These are phyloP conservation scores for Kingdonia uniflora DNA, from an alignment of 164 flowering plant genomes.

Conservation along the genomic window DNA sequence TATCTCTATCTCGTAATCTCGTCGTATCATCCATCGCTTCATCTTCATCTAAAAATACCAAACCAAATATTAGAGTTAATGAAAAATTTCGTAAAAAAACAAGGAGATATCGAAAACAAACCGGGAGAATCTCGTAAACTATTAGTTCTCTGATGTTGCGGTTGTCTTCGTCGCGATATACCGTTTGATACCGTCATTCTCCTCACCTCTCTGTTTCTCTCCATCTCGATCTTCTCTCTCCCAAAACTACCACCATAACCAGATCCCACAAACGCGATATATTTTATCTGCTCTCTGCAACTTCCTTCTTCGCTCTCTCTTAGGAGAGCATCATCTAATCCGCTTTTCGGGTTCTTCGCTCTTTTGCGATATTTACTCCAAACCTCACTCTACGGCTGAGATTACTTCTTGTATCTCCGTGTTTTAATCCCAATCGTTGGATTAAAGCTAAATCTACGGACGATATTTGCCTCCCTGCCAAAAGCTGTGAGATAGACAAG, in stretches of 20 bases:
- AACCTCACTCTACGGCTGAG: slow-evolving; percentile 2
- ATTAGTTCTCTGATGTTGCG: slow-evolving; percentile 51
- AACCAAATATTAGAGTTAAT: neutral
- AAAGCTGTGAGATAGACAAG: too few relatives aligned
- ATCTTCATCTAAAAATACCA: slow-evolving; percentile 61
- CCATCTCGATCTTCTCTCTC: slow-evolving; percentile 32
- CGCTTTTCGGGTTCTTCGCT: slow-evolving; percentile 1
- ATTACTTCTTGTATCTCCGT: neutral
- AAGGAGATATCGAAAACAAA: slow-evolving; percentile 29
- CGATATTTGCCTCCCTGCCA: neutral
- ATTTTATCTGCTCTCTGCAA: neutral
- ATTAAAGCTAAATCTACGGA: neutral
- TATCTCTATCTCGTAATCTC: slow-evolving; percentile 47
- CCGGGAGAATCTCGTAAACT: slow-evolving; percentile 91
- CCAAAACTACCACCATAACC: neutral
- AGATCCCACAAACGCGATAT: neutral
- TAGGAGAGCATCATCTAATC: neutral
- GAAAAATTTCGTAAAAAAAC: neutral
- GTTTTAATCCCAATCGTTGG: neutral
- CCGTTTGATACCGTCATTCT: slow-evolving; percentile 62
- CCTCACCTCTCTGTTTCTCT: slow-evolving; percentile 67
- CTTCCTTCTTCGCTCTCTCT: neutral
- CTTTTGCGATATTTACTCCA: slow-evolving; percentile 1
- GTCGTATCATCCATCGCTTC: slow-evolving; percentile 51
- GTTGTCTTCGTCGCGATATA: slow-evolving; percentile 54